phyloP scores from a whole-genome alignment of 352 stramenopile genomes.

The Globisporangium recalcitrans region DNA sequence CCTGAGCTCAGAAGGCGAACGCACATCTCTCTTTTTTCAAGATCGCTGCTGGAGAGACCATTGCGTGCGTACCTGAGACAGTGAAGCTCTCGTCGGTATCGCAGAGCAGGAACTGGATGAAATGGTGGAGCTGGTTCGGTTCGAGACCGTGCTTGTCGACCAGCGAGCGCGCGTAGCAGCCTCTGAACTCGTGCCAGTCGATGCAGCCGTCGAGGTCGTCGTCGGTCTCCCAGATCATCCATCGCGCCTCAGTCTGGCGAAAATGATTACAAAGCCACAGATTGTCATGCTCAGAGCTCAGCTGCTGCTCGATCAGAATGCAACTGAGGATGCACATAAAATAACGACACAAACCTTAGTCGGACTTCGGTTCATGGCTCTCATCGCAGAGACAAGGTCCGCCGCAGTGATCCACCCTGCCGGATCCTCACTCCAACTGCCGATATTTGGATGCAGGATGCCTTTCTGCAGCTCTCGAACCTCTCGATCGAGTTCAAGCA shows the following conservation, averaged over 20 bases:
- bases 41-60: background rate
- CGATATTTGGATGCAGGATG: slow-evolving; percentile 17
- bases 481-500: slow-evolving; percentile 27
- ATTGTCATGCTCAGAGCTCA: background rate
- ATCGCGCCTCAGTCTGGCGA: slow-evolving; percentile 84
- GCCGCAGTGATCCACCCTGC: slow-evolving; percentile 30
- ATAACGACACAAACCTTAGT: slow-evolving; percentile 23
- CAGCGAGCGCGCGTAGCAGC: slow-evolving; percentile 89
- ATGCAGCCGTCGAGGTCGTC: slow-evolving; percentile 91
- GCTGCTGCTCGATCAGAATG: background rate
- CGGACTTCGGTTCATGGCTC: slow-evolving; percentile 25
- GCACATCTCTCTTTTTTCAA: background rate
- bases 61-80: slow-evolving; percentile 59
- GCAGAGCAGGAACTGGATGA: slow-evolving; percentile 94
- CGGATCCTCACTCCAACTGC: background rate
- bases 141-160: slow-evolving; percentile 90
- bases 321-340: background rate
- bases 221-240: slow-evolving; percentile 97
- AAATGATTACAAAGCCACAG: background rate
- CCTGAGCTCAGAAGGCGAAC: background rate
- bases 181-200: slow-evolving; percentile 90
- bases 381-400: slow-evolving; percentile 47
- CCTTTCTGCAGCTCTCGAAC: slow-evolving; percentile 46
- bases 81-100: slow-evolving; percentile 84
- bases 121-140: slow-evolving; percentile 90